Base-by-base conservation (phyloP, 2,329 filamentous ascomycete species). In the Nothopassalora personata region DNA sequence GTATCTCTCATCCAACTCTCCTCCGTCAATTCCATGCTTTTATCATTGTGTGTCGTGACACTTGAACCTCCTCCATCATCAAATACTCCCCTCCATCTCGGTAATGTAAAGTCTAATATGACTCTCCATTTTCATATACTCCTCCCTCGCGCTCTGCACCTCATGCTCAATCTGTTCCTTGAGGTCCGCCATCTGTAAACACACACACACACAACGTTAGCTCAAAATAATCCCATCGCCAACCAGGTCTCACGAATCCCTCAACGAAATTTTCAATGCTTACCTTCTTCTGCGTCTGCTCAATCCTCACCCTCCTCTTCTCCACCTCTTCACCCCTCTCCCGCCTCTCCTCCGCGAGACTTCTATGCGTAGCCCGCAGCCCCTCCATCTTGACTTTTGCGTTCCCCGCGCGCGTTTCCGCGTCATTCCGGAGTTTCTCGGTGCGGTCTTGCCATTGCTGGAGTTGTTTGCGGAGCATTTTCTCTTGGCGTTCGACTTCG, bases 201-300 rank as follows among this genome's bases (percentile, higher is more conserved):
- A n/a, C n/a, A 45, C 7, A 18, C 34, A 36, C 11, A 47, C 18
- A 11, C 18, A 34, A 47, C 1, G 61, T 71, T 59, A 71, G 68
- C 63, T 61, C 36, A 51, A 36, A 23, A 33, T 43, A 31, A 19
- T 43, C n/a, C 27, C 13, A 45, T 33, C 15, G 10, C 19, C 30
- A 19, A 10, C n/a, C n/a, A n/a, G 39, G 31, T 43, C 27, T 13
- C 19, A 46, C 13, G 13, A 52, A 49, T 23, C 19, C 19, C 31
- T 33, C 11, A 49, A 54, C 18, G 33, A 33, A 31, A 53, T 10
- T n/a, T 23, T 27, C 23, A 36, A 45, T 53, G 54, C 79, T 68
- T 79, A 91, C 91, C 89, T 97, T 97, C 79, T 97, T 97, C 82
- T 97, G 93, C 8, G 91, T 96, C 79, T 97, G 91, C 76, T 99